Base-by-base conservation (phyloP, 306 rosid species). In the Pachyrhizus erosus region DNA sequence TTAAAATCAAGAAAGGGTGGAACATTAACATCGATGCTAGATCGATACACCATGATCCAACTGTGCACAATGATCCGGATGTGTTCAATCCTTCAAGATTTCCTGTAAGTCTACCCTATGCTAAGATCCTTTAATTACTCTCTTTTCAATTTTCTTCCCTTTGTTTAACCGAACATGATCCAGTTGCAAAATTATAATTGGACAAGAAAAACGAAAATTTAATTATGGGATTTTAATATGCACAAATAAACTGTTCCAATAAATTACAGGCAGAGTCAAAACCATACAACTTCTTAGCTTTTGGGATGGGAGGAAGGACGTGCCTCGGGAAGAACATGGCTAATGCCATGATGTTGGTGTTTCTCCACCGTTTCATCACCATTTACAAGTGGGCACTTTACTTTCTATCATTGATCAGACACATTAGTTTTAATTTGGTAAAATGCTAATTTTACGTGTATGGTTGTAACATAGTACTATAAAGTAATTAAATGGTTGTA, bases 251-350 rank as follows among this genome's bases (percentile, higher is more conserved):
- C 1, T 49, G 65, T 65, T 31, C 1, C 0, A 2, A 15, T 46
- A 49, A 70, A 57, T 84, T 66, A 31, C 86, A 90, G 97, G 92
- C 57, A 15, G 93, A 90, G 21, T 77, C 90, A 77, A 95, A 82
- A 71, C 80, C 92, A 12, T 86, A 89, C 86, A 87, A 92, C 87
- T 93, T 96, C 89, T 72, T 93, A 75, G 97, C 96, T 9, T 93
- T 96, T 90, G 99, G 99, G 17, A 84, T 92, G 90, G 99, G 98
- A 85, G 92, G 92, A 77, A 96, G 98, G 86, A 86, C 89, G 13
- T 96, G 99, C 66, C 89, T 93, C 0, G 99, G 99, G 79, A 91
- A 87, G 90, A 89, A 88, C 89, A 84, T 92, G 92, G 98, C 98
- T 61, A 89, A 90, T 80, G 88, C 92, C 75, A 92, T 96, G 99